Percentiles rank a stretch among this genome's conserved stretches.
phyloP scores from a whole-genome alignment of 2,329 filamentous ascomycete species.

The Aschersonia sp. region DNA sequence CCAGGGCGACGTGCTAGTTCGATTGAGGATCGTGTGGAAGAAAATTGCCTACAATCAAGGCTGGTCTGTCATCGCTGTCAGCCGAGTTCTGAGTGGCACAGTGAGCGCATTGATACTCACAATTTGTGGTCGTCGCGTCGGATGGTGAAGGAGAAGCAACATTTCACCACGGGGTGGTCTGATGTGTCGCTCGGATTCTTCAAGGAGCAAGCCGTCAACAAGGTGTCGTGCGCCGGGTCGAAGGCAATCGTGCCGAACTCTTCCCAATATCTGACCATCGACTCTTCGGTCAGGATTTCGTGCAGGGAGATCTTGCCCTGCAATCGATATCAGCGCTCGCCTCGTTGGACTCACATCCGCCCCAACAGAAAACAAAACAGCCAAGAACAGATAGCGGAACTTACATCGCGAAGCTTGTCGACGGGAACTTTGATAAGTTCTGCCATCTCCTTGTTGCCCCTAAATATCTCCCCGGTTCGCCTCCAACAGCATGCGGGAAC shows the following conservation, averaged over 20 bases:
- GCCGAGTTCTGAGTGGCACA: neutral
- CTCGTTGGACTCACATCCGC: neutral
- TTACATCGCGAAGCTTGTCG: slow-evolving; percentile 76
- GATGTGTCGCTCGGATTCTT: slow-evolving; percentile 64
- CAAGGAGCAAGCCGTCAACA: slow-evolving; percentile 82
- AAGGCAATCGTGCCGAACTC: slow-evolving; percentile 98
- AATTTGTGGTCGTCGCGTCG: slow-evolving; percentile 90
- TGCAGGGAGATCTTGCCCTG: slow-evolving; percentile 90
- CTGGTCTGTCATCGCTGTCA: slow-evolving; percentile 45
- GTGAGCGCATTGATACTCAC: slow-evolving; percentile 41
- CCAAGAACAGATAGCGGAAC: slow-evolving; percentile 14
- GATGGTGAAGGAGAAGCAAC: slow-evolving; percentile 96
- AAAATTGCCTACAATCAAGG: slow-evolving; percentile 93
- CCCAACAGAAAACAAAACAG: neutral
- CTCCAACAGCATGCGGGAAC: slow-evolving; percentile 97
- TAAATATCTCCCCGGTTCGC: slow-evolving; percentile 89
- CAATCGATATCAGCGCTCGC: neutral
- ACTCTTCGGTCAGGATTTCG: slow-evolving; percentile 90
- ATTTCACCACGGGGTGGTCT: slow-evolving; percentile 63
- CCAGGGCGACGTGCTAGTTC: slow-evolving; percentile 1
- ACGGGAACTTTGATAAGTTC: slow-evolving; percentile 88
- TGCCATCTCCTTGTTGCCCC: slow-evolving; percentile 97
- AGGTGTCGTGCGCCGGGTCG: slow-evolving; percentile 83
- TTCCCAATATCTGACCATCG: slow-evolving; percentile 94
- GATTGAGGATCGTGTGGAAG: slow-evolving; percentile 59